A percentile compares a stretch with the other conserved stretches of the same genome.
These are phyloP conservation scores for Rosa chinensis DNA, from an alignment of 306 rosid species.

Conservation along the genomic window DNA sequence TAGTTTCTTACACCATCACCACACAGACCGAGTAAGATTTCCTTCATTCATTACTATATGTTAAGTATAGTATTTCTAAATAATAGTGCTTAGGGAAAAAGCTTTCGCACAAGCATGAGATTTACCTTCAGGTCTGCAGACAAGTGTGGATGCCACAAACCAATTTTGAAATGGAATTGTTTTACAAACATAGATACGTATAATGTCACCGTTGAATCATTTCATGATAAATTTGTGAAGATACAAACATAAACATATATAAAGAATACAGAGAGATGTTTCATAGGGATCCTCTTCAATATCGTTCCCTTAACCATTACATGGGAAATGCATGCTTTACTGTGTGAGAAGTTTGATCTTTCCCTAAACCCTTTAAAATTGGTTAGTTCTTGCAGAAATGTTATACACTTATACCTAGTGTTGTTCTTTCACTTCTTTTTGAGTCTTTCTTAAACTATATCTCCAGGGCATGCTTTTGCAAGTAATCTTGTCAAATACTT, in stretches of 20 bases:
- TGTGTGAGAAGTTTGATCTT: not conserved
- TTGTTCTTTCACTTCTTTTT: not conserved
- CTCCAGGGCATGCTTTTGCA: not conserved
- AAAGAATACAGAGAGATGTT: not conserved
- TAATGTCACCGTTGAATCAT: not conserved
- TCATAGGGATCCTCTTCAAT: not conserved
- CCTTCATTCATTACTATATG: conserved; percentile 14
- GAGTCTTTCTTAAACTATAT: not conserved
- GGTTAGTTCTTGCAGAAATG: not conserved
- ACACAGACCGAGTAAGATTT: conserved; percentile 50
- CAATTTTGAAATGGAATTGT: not conserved
- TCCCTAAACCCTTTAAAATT: not conserved
- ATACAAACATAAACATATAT: not conserved
- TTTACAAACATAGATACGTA: not conserved
- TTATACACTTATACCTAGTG: not conserved
- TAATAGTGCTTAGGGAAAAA: not conserved
- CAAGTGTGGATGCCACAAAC: not conserved
- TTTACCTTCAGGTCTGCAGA: not conserved
- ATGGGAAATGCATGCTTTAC: not conserved
- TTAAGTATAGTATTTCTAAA: not conserved
- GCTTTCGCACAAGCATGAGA: not conserved
- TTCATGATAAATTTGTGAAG: not conserved
- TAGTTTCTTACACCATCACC: conserved; percentile 52
- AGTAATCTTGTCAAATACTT: not conserved
- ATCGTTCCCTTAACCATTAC: not conserved